phyloP scores from a whole-genome alignment of 768 basidiomycete species.

The Trametes elegans region DNA sequence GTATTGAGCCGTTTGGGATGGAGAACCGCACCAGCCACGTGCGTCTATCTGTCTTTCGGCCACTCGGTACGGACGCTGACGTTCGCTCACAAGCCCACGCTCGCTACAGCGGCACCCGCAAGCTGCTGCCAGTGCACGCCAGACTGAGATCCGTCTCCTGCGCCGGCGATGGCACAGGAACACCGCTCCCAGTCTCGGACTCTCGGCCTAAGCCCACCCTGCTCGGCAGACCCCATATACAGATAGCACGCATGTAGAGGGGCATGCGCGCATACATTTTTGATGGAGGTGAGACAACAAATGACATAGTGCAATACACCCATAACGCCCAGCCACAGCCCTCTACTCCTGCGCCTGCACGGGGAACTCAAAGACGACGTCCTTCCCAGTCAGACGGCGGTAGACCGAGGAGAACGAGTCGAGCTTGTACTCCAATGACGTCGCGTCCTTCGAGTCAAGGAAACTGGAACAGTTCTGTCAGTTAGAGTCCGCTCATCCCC shows the following conservation, averaged over 20 bases:
- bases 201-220: neutral
- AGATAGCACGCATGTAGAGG: constrained; percentile 22
- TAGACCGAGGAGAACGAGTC: constrained; percentile 99
- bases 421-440: constrained; percentile 99
- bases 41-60: constrained; percentile 21
- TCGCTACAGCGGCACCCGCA: neutral
- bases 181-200: no score
- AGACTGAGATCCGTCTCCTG: neutral
- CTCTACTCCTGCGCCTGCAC: constrained; percentile 68
- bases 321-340: constrained; percentile 32
- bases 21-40: constrained; percentile 24
- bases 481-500: constrained; percentile 9
- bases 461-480: constrained; percentile 51
- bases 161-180: neutral
- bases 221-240: constrained; percentile 10
- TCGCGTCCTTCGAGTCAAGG: constrained; percentile 97
- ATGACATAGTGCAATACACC: constrained; percentile 34
- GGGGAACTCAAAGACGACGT: constrained; percentile 93
- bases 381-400: constrained; percentile 93
- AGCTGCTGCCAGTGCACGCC: neutral
- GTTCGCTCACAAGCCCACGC: neutral
- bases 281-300: constrained; percentile 28
- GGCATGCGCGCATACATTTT: constrained; percentile 38
- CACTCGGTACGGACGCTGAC: constrained; percentile 9
- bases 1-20: constrained; percentile 19